Percentiles rank a stretch among this genome's conserved stretches.
These are phyloP conservation scores for Alternaria brassicae DNA, from an alignment of 2,329 filamentous ascomycete species.

Conservation along the genomic window DNA sequence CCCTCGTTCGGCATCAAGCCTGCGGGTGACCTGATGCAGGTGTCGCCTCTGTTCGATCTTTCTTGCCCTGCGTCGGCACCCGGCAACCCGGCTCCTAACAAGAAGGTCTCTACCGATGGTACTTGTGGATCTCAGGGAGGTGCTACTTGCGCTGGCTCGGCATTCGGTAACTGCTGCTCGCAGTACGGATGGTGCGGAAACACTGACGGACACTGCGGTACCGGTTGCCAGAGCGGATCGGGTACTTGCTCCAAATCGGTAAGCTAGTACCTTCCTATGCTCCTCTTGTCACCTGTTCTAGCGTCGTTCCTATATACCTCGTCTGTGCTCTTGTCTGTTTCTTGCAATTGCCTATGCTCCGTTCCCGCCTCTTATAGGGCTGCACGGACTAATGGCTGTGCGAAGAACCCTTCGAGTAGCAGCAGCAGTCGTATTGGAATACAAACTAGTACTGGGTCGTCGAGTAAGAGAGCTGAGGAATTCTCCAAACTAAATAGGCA, in stretches of 20 bases:
- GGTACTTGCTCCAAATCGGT: slow-evolving; percentile 16
- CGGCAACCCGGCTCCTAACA: background rate
- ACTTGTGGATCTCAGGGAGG: slow-evolving; percentile 12
- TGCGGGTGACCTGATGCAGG: slow-evolving; percentile 39
- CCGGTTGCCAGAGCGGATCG: slow-evolving; percentile 4
- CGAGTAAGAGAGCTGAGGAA: slow-evolving; percentile 19
- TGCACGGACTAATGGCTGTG: slow-evolving; percentile 37
- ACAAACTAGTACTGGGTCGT: slow-evolving; percentile 12
- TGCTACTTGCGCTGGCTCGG: slow-evolving; percentile 16
- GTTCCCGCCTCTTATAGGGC: slow-evolving; percentile 25
- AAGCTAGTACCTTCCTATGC: slow-evolving; percentile 32
- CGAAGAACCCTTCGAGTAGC: slow-evolving; percentile 20
- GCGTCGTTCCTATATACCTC: slow-evolving; percentile 29
- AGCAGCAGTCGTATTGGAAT: slow-evolving; percentile 22
- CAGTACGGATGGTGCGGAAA: slow-evolving; percentile 23
- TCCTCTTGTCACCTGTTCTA: slow-evolving; percentile 19
- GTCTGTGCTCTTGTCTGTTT: slow-evolving; percentile 13
- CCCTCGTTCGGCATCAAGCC: slow-evolving; percentile 76
- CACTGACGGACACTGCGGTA: slow-evolving; percentile 16
- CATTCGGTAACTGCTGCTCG: slow-evolving; percentile 23
- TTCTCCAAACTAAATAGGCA: too few relatives aligned
- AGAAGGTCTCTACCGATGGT: slow-evolving; percentile 17
- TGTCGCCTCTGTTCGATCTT: slow-evolving; percentile 46
- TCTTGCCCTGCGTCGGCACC: slow-evolving; percentile 41
- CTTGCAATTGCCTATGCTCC: slow-evolving; percentile 22